These are phyloP conservation scores for Fusarium paranaense DNA, from an alignment of 2,329 filamentous ascomycete species.

Conservation along the genomic window DNA sequence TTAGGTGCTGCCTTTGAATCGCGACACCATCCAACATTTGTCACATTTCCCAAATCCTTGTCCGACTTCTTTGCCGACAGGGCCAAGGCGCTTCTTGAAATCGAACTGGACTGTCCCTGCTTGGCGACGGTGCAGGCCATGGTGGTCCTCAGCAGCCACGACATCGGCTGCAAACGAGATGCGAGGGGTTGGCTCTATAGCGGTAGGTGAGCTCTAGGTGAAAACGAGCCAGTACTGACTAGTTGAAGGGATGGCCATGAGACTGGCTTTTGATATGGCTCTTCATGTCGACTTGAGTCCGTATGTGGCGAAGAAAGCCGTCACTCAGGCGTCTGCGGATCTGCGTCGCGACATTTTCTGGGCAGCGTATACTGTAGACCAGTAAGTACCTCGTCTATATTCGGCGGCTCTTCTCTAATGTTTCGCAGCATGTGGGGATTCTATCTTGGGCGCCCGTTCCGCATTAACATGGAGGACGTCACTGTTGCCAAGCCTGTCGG, in stretches of 20 bases:
- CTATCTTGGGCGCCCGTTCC: conserved; percentile 42
- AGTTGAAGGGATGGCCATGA: conserved; percentile 44
- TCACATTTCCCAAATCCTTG: conserved; percentile 49
- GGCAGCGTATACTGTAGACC: conserved; percentile 46
- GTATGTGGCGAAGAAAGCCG: conserved; percentile 38
- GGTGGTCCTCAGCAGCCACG: conserved; percentile 42
- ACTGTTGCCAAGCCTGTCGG: conserved; percentile 39
- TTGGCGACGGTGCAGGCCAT: conserved; percentile 44
- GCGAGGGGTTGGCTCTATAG: conserved; percentile 44
- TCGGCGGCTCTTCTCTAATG: not conserved
- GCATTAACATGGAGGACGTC: conserved; percentile 43
- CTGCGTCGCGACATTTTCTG: conserved; percentile 46
- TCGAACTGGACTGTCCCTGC: conserved; percentile 42
- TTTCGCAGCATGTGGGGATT: conserved; percentile 40
- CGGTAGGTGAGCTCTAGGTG: conserved; percentile 17
- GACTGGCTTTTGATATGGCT: conserved; percentile 42
- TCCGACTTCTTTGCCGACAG: conserved; percentile 44
- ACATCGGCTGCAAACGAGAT: conserved; percentile 43
- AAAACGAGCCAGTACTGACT: conserved; percentile 23
- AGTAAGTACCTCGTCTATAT: conserved; percentile 27
- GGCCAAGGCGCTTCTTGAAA: conserved; percentile 42
- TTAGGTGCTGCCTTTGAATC: conserved; percentile 57
- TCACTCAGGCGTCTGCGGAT: conserved; percentile 42
- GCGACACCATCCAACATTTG: conserved; percentile 55
- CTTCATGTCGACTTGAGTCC: conserved; percentile 42